phyloP scores from a whole-genome alignment of 2,329 filamentous ascomycete species.

The Fusarium heterosporum region DNA sequence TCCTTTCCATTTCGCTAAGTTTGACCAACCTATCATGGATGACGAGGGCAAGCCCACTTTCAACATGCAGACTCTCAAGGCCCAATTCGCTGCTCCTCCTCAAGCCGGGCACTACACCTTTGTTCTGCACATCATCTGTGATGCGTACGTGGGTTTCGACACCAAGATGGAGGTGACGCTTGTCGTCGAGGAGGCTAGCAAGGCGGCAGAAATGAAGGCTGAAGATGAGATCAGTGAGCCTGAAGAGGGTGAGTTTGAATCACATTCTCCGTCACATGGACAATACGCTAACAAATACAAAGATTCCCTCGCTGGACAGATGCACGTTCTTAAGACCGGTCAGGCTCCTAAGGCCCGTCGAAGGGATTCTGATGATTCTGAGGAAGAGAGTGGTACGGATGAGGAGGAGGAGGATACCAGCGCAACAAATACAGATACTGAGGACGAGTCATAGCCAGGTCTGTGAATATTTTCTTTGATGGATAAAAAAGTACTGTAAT shows the following conservation, averaged over 20 bases:
- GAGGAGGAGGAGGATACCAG: slow-evolving; percentile 77
- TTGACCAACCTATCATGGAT: slow-evolving; percentile 89
- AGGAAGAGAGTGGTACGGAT: slow-evolving; percentile 83
- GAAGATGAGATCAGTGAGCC: slow-evolving; percentile 98
- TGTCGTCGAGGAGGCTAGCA: slow-evolving; percentile 87
- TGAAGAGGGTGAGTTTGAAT: slow-evolving; percentile 81
- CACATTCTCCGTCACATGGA: background rate
- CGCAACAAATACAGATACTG: slow-evolving; percentile 76
- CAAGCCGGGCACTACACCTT: slow-evolving; percentile 95
- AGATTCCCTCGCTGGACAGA: slow-evolving; percentile 93
- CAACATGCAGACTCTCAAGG: slow-evolving; percentile 95
- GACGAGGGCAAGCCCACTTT: slow-evolving; percentile 88
- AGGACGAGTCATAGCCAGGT: slow-evolving; percentile 64
- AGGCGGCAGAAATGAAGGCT: slow-evolving; percentile 81
- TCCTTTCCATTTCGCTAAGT: slow-evolving; percentile 92
- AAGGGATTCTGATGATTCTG: slow-evolving; percentile 69
- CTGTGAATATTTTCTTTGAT: slow-evolving; percentile 9
- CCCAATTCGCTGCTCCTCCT: slow-evolving; percentile 94
- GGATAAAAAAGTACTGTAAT: slow-evolving; percentile 27
- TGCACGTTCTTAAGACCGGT: slow-evolving; percentile 85
- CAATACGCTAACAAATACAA: slow-evolving; percentile 43
- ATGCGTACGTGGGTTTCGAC: slow-evolving; percentile 95
- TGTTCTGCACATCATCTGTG: slow-evolving; percentile 91
- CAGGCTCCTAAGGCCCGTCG: slow-evolving; percentile 69
- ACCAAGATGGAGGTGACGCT: slow-evolving; percentile 91